Evolutionary conservation across 306 rosid species (phyloP).

Genomic region (Alnus rubra): DNA sequence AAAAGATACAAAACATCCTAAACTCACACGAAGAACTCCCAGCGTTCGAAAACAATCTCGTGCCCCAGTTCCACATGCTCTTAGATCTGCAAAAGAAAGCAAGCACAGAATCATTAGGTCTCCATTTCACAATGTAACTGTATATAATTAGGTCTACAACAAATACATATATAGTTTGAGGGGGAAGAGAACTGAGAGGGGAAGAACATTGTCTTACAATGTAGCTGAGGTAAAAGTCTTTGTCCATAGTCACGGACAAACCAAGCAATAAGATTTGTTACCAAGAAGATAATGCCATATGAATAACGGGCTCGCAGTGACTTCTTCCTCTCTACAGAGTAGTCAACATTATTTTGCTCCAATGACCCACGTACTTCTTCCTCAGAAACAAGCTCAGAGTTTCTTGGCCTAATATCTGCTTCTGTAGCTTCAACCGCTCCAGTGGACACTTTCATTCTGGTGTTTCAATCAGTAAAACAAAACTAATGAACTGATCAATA

Average conservation of each 20-base stretch:
- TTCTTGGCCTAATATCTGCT: conserved; percentile 20
- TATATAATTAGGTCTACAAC: background rate
- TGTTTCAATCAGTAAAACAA: conserved; percentile 19
- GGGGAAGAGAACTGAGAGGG: background rate
- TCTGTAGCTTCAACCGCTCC: conserved; percentile 31
- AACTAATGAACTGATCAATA: background rate
- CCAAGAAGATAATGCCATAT: conserved; percentile 63
- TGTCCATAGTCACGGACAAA: conserved; percentile 90
- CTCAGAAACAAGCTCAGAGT: conserved; percentile 26
- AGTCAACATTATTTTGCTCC: conserved; percentile 39
- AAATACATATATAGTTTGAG: background rate
- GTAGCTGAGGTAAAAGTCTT: conserved; percentile 49
- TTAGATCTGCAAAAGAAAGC: conserved; percentile 51
- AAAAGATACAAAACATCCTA: conserved; percentile 84
- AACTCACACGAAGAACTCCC: conserved; percentile 88
- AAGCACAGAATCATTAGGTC: background rate
- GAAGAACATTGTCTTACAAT: conserved; percentile 44
- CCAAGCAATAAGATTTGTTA: conserved; percentile 77
- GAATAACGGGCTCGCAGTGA: conserved; percentile 61
- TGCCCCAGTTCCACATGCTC: conserved; percentile 69
- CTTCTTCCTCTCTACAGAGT: conserved; percentile 48
- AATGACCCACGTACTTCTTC: conserved; percentile 33
- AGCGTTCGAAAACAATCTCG: conserved; percentile 60
- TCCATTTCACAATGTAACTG: background rate
- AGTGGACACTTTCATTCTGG: conserved; percentile 55